Evolutionary conservation across 2,329 filamentous ascomycete genomes (phyloP).

Genomic region (Sclerotinia borealis): DNA sequence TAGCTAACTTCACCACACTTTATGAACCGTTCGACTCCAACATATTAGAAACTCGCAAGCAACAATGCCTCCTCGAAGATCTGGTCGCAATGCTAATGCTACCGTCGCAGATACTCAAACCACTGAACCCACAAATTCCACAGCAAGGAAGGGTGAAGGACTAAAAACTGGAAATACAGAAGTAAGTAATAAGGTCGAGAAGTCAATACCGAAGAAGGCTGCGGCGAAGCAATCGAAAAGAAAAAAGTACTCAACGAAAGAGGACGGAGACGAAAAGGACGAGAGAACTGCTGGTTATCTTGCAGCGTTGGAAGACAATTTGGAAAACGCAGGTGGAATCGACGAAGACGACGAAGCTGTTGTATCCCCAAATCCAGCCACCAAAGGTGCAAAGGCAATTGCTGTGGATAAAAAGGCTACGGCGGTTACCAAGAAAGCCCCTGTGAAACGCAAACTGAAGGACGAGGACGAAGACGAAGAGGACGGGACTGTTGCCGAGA

Average conservation of each 20-base stretch:
- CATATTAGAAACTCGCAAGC: neutral
- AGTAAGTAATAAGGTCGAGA: constrained; percentile 13
- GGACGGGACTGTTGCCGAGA: constrained; percentile 8
- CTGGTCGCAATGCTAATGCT: constrained; percentile 18
- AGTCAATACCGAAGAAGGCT: neutral
- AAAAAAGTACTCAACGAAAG: neutral
- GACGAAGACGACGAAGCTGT: neutral
- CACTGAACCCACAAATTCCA: neutral
- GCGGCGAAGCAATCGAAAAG: neutral
- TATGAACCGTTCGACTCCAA: neutral
- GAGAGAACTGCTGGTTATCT: too few relatives aligned
- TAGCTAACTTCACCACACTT: neutral
- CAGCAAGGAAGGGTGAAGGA: constrained; percentile 16
- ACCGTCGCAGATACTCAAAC: constrained; percentile 3
- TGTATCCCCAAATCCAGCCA: neutral
- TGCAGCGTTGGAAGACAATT: too few relatives aligned
- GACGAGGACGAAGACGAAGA: constrained; percentile 20
- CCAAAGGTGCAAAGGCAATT: neutral
- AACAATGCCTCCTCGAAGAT: constrained; percentile 26
- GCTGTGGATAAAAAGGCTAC: neutral
- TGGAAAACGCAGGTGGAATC: neutral
- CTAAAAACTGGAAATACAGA: constrained; percentile 17
- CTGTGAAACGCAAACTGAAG: constrained; percentile 27
- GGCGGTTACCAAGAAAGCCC: constrained; percentile 15
- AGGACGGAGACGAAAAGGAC: too few relatives aligned